phyloP scores from a whole-genome alignment of 441 rosid species.

The Geranium incanum region DNA sequence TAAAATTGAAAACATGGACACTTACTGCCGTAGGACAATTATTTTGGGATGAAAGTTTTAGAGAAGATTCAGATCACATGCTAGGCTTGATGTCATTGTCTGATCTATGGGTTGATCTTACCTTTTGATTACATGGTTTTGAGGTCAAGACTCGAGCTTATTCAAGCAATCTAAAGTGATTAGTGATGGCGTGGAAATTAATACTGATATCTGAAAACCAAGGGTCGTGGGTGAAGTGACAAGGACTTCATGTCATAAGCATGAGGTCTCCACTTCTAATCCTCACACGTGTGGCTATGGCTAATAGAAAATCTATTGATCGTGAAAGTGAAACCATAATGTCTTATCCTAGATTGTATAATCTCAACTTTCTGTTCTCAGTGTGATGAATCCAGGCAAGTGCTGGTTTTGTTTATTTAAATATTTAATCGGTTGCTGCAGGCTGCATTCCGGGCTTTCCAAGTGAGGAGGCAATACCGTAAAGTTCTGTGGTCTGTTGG shows the following conservation, averaged over 20 bases:
- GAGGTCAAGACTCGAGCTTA: neutral
- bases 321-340: slow-evolving; percentile 1
- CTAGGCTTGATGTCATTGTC: neutral
- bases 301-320: too few relatives aligned
- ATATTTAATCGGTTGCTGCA: slow-evolving; percentile 23
- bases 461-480: slow-evolving; percentile 67
- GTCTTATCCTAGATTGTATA: neutral
- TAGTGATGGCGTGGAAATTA: neutral
- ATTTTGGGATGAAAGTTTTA: neutral
- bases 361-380: neutral
- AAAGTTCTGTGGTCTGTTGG: slow-evolving; percentile 95
- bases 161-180: neutral
- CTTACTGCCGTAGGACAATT: too few relatives aligned
- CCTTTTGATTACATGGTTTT: neutral
- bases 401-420: neutral
- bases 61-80: neutral
- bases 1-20: too few relatives aligned
- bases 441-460: slow-evolving; percentile 84
- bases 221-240: too few relatives aligned
- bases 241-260: too few relatives aligned
- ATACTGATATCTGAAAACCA: neutral
- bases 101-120: neutral
- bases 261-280: too few relatives aligned
- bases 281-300: too few relatives aligned
- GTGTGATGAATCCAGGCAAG: neutral